A percentile compares a stretch with the other conserved stretches of the same genome.
Conservation (phyloP, 208 protist genomes). For the Cochliopodium minus region DNA sequence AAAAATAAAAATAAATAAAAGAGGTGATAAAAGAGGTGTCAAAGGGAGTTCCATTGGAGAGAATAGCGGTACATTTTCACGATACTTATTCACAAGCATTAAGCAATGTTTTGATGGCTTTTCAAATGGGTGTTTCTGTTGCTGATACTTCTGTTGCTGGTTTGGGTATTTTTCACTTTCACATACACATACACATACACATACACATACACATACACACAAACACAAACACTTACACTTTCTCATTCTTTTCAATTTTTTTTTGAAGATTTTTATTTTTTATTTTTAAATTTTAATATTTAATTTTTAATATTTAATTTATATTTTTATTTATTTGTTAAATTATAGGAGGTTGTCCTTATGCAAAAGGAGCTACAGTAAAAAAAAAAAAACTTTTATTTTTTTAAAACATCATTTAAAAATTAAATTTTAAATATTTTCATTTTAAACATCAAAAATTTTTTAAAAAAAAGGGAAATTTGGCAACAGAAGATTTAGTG, state of each 20-base stretch:
- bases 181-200: too few relatives aligned
- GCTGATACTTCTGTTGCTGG: constrained; percentile 43
- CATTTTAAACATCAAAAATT: background rate
- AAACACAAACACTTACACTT: too few relatives aligned
- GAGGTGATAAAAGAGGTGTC: constrained; percentile 24
- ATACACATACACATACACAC: too few relatives aligned
- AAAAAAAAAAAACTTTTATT: too few relatives aligned
- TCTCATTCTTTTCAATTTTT: too few relatives aligned
- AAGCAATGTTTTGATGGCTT: constrained; percentile 39
- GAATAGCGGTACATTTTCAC: constrained; percentile 52
- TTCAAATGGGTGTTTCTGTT: constrained; percentile 28
- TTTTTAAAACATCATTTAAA: too few relatives aligned
- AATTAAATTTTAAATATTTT: background rate
- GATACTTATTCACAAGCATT: constrained; percentile 53
- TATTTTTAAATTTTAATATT: too few relatives aligned
- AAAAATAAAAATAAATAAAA: too few relatives aligned
- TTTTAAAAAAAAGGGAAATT: constrained; percentile 32
- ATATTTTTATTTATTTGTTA: too few relatives aligned
- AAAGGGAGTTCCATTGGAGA: constrained; percentile 14
- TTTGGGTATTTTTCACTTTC: too few relatives aligned
- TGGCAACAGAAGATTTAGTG: constrained; percentile 54
- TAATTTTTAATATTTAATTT: too few relatives aligned
- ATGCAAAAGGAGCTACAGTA: constrained; percentile 32
- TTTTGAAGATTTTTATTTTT: too few relatives aligned
- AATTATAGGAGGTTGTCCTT: constrained; percentile 49